Conservation (phyloP, 2,329 filamentous ascomycete species). For the Fusarium xyrophilum region DNA sequence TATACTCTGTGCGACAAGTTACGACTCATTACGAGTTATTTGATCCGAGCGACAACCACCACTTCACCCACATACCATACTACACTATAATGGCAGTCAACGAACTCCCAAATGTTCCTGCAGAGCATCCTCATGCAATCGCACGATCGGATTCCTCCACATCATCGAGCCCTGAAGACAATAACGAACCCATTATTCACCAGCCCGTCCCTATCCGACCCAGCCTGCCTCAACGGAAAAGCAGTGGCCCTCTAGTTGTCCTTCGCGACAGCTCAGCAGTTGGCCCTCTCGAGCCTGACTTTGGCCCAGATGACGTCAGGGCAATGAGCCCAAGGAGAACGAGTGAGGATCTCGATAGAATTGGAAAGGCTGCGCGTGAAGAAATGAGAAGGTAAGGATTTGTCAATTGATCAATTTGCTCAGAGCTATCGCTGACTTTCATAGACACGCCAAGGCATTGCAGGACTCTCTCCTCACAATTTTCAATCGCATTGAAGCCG, state of each 20-base stretch:
- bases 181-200: constrained; percentile 52
- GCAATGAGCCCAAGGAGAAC: constrained; percentile 94
- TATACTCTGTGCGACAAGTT: constrained; percentile 15
- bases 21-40: constrained; percentile 3
- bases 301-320: constrained; percentile 86
- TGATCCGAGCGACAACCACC: neutral
- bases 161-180: constrained; percentile 46
- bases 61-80: neutral
- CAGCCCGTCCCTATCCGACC: constrained; percentile 66
- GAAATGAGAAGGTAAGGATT: constrained; percentile 63
- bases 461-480: constrained; percentile 90
- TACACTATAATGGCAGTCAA: constrained; percentile 34
- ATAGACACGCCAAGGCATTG: constrained; percentile 83
- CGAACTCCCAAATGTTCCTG: constrained; percentile 36
- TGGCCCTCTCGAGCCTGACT: constrained; percentile 75
- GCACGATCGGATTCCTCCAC: constrained; percentile 49
- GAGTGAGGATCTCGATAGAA: constrained; percentile 86
- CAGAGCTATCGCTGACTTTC: constrained; percentile 18
- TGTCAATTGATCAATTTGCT: neutral
- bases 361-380: constrained; percentile 81
- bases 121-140: constrained; percentile 44
- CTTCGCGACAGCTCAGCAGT: constrained; percentile 77
- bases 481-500: constrained; percentile 91
- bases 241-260: constrained; percentile 83
- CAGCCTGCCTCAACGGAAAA: constrained; percentile 74